Conservation (phyloP, 768 basidiomycete species). For the Lyophyllum decastes region DNA sequence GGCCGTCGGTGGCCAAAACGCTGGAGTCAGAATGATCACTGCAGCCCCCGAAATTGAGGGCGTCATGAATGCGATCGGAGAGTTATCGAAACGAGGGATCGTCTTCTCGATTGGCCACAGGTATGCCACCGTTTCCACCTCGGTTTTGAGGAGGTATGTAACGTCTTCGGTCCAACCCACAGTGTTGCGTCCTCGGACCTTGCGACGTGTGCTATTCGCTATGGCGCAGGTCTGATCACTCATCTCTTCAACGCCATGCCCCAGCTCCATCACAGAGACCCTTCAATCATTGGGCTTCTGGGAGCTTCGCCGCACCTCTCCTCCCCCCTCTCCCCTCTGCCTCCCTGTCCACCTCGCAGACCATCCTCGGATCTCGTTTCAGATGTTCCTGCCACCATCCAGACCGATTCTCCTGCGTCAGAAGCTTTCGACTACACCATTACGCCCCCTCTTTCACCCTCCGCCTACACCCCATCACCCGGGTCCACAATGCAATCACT, state of each 20-base stretch:
- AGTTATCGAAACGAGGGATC: conserved; percentile 64
- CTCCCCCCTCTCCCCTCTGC: conserved; percentile 35
- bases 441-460: conserved; percentile 58
- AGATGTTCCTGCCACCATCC: conserved; percentile 4
- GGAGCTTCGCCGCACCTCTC: conserved; percentile 72
- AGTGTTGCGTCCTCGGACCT: conserved; percentile 76
- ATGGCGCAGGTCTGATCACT: conserved; percentile 84
- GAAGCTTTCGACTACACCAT: conserved; percentile 64
- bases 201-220: conserved; percentile 68
- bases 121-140: conserved; percentile 34
- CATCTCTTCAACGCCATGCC: conserved; percentile 96
- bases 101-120: conserved; percentile 90
- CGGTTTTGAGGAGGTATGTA: neutral
- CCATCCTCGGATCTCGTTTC: neutral
- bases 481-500: conserved; percentile 13
- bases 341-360: conserved; percentile 16
- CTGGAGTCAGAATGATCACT: conserved; percentile 79
- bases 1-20: conserved; percentile 42
- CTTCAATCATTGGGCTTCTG: conserved; percentile 86
- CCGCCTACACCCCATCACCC: conserved; percentile 16
- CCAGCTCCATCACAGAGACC: conserved; percentile 86
- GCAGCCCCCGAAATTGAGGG: conserved; percentile 86
- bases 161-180: conserved; percentile 8
- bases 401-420: conserved; percentile 31
- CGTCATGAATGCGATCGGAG: conserved; percentile 68